Base-by-base conservation (phyloP, 2,329 filamentous ascomycete species). In the Fusarium concolor region DNA sequence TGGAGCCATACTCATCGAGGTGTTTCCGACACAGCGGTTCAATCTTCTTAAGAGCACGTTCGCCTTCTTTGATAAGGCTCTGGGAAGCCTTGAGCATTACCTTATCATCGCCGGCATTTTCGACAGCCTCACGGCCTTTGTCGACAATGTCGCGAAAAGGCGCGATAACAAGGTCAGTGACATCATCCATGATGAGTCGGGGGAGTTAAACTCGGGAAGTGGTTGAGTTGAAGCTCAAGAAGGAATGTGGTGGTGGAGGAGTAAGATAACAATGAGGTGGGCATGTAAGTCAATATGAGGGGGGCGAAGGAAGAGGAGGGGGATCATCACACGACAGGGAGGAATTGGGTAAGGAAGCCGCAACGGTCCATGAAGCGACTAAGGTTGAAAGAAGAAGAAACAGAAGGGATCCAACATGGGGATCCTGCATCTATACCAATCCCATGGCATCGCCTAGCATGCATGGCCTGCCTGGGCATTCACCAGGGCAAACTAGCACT, bases 81-180 rank as follows among this genome's bases (percentile, higher is more conserved):
- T 82, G 80, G 26, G 84, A 83, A 26, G 83, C 82, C 75, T 81
- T 84, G 71, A 81, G 76, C 85, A 88, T 87, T 43, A 67, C 59
- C 62, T 81, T 76, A 24, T 79, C 73, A 55, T 80, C 77, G 38
- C 76, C 81, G 11, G 84, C 84, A 78, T 86, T 86, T 26, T 80
- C 77, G 46, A 82, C 71, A 1, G 85, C 85, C 12, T 71, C 61
- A 33, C 77, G 82, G 31, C 81, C 85, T 77, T 86, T 86, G 42
- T 84, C 81, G 51, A 86, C 81, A 55, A 87, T 82, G 43, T 87
- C 84, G 52, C 76, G 79, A 68, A 87, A 87, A 28, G 85, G 84
- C 35, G 79, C 78, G 28, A 86, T 75, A 37, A 86, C 82, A 44
- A 87, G 81, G 43, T 79, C 77, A 43, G 71, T 69, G 24, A 82